A percentile compares a stretch with the other conserved stretches of the same genome.
phyloP scores from a whole-genome alignment of 2,329 filamentous ascomycete genomes.

The Hymenoscyphus repandus region DNA sequence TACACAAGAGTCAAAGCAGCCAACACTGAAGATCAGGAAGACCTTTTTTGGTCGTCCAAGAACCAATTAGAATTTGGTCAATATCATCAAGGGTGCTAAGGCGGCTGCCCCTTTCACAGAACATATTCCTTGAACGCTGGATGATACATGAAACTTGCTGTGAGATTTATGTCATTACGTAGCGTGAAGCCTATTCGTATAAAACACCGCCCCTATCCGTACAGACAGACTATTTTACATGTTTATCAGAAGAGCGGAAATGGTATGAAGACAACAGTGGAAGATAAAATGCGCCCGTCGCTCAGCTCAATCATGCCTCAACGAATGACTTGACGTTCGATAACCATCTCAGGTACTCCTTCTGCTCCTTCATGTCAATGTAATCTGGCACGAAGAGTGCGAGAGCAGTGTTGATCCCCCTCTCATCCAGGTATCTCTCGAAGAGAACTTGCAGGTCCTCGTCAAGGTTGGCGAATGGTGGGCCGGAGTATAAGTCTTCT shows the following conservation, averaged over 20 bases:
- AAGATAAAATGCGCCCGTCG: background rate
- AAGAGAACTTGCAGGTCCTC: constrained; percentile 90
- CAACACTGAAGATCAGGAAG: too few species aligned
- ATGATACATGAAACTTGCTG: too few species aligned
- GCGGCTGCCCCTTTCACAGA: too few species aligned
- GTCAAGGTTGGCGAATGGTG: constrained; percentile 89
- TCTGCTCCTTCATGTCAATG: constrained; percentile 97
- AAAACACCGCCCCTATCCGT: constrained; percentile 2
- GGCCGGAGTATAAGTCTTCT: constrained; percentile 79
- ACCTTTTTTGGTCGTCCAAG: too few species aligned
- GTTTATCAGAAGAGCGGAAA: constrained; percentile 20
- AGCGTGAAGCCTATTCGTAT: background rate
- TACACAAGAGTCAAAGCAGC: too few species aligned
- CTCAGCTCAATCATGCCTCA: constrained; percentile 48
- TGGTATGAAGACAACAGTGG: constrained; percentile 23
- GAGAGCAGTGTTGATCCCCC: constrained; percentile 80
- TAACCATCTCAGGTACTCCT: constrained; percentile 90
- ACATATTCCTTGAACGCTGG: too few species aligned
- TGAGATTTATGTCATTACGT: constrained; percentile 3
- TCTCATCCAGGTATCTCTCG: constrained; percentile 91
- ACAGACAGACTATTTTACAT: constrained; percentile 19
- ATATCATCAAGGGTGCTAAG: too few species aligned
- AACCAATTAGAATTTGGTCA: too few species aligned
- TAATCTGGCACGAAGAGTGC: constrained; percentile 93
- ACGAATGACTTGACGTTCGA: constrained; percentile 82